Evolutionary conservation across 441 rosid species (phyloP).

Genomic region (Jatropha podagrica): DNA sequence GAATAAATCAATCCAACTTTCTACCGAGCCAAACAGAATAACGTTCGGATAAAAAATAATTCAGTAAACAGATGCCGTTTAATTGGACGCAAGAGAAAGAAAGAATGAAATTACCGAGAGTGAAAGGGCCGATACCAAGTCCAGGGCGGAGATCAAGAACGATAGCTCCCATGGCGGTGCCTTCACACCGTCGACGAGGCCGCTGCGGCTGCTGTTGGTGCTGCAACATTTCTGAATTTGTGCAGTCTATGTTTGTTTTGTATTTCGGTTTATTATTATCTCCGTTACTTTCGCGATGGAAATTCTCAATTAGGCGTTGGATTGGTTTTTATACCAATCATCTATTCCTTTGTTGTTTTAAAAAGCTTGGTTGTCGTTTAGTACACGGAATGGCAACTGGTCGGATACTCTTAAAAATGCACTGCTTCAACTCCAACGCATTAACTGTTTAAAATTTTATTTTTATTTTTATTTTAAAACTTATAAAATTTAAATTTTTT

Average conservation of each 20-base stretch:
- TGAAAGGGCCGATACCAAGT: conserved; percentile 86
- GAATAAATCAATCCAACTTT: not conserved
- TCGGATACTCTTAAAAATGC: too few relatives aligned
- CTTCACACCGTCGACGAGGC: conserved; percentile 80
- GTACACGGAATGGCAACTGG: too few relatives aligned
- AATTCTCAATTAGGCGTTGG: not conserved
- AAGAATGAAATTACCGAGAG: conserved; percentile 53
- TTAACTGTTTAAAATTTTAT: too few relatives aligned
- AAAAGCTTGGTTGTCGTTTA: too few relatives aligned
- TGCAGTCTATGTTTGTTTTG: not conserved
- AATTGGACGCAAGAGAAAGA: not conserved
- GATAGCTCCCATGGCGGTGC: conserved; percentile 97
- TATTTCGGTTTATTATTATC: not conserved
- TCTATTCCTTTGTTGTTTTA: too few relatives aligned
- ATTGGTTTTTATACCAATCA: not conserved
- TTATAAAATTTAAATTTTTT: too few relatives aligned
- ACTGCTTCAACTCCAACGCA: too few relatives aligned
- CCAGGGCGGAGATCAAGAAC: conserved; percentile 96
- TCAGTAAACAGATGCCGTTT: not conserved
- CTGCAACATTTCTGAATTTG: conserved; percentile 11
- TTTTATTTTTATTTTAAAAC: too few relatives aligned
- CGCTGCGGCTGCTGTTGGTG: conserved; percentile 45
- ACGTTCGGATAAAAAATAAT: too few relatives aligned
- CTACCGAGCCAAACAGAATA: not conserved
- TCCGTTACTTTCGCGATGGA: conserved; percentile 20